phyloP scores from a whole-genome alignment of 163 green algal genomes.

The Chlorella variabilis region DNA sequence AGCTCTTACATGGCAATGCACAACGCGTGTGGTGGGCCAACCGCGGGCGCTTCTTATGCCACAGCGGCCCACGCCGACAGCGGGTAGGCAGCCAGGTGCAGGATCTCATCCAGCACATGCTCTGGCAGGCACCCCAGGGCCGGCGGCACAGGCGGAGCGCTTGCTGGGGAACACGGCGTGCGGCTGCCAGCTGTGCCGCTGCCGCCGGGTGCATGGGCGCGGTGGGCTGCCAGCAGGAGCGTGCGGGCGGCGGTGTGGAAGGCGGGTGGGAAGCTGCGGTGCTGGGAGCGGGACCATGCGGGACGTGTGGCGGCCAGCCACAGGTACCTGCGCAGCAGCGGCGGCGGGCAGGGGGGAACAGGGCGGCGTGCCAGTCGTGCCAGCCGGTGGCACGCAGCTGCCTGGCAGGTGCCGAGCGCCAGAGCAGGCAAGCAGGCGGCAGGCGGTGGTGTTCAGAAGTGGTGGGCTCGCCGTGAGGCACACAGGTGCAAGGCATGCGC shows the following conservation, averaged over 20 bases:
- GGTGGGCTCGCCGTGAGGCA: neutral
- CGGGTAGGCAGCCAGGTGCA: slow-evolving; percentile 12
- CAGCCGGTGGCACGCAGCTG: neutral
- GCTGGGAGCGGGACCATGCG: neutral
- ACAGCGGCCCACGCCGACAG: slow-evolving; percentile 13
- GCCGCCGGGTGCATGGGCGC: neutral
- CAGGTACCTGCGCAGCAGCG: slow-evolving; percentile 1
- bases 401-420: too few relatives aligned
- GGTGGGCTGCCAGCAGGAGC: slow-evolving; percentile 13
- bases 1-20: too few relatives aligned
- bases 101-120: neutral
- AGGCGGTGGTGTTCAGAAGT: neutral
- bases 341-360: neutral
- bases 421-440: too few relatives aligned
- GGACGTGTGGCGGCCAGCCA: neutral
- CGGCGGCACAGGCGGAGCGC: too few relatives aligned
- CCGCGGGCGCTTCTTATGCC: too few relatives aligned
- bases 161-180: too few relatives aligned
- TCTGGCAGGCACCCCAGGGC: neutral
- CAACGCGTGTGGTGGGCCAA: too few relatives aligned
- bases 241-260: neutral
- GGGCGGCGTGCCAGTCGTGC: neutral
- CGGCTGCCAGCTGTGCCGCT: neutral
- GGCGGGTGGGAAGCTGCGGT: neutral
- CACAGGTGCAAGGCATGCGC: neutral